Evolutionary conservation across 345 rosid species (phyloP).

Genomic region (Laguncularia racemosa): DNA sequence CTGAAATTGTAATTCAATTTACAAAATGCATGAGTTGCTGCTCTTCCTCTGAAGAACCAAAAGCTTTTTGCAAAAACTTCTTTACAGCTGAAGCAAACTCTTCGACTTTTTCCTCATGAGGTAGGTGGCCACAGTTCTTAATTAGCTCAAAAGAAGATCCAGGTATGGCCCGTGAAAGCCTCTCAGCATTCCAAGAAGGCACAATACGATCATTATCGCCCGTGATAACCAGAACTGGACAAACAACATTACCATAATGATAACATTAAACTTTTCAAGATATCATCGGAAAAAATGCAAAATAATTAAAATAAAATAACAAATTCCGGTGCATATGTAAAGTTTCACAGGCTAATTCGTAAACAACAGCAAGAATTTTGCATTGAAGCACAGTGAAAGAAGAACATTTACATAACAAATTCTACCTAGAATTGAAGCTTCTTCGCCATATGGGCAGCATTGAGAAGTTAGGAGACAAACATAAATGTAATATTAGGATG

Average conservation of each 20-base stretch:
- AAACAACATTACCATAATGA: slow-evolving; percentile 11
- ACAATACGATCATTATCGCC: slow-evolving; percentile 81
- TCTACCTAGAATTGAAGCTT: no score
- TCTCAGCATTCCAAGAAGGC: slow-evolving; percentile 85
- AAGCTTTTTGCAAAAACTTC: slow-evolving; percentile 52
- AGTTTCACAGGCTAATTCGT: no score
- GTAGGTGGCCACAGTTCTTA: slow-evolving; percentile 80
- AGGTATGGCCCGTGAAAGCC: slow-evolving; percentile 62
- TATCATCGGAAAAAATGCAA: no score
- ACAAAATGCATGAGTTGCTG: slow-evolving; percentile 18
- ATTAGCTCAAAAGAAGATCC: slow-evolving; percentile 59
- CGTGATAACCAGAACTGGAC: slow-evolving; percentile 60
- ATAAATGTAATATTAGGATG: no score
- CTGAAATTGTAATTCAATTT: slow-evolving; percentile 1
- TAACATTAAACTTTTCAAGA: no score
- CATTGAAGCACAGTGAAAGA: no score
- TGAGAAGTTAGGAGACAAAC: no score
- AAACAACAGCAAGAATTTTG: no score
- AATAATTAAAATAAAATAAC: no score
- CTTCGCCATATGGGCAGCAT: no score
- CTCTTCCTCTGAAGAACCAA: slow-evolving; percentile 27
- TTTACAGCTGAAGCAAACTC: slow-evolving; percentile 62
- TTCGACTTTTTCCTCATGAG: slow-evolving; percentile 81
- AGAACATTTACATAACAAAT: no score
- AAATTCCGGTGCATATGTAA: no score